Conservation (phyloP, 139 green algal genomes). For the Chlorella sp. region DNA sequence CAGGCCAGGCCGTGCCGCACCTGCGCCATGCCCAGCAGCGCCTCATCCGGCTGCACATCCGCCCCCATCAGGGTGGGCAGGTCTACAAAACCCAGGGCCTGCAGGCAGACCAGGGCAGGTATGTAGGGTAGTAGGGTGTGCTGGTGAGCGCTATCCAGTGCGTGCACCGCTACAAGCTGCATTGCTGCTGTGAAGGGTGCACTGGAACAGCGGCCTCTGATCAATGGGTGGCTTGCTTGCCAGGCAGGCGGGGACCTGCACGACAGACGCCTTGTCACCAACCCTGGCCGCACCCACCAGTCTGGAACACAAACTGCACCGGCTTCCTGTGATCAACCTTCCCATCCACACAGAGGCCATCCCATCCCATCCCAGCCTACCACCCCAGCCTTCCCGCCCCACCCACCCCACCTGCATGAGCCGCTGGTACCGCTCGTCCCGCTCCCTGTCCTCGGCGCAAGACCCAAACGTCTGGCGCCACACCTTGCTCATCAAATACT, state of each 20-base stretch:
- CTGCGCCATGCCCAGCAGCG: slow-evolving; percentile 66
- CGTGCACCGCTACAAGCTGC: background rate
- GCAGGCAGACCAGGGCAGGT: background rate
- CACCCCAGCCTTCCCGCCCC: too few relatives aligned
- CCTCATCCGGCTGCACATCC: slow-evolving; percentile 42
- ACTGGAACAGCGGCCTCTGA: background rate
- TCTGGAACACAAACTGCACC: too few relatives aligned
- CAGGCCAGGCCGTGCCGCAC: background rate
- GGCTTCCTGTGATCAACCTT: too few relatives aligned
- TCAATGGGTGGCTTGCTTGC: background rate
- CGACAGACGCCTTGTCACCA: too few relatives aligned
- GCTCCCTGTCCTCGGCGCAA: slow-evolving; percentile 73
- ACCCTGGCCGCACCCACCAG: too few relatives aligned
- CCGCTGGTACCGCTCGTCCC: slow-evolving; percentile 74
- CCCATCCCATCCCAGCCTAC: too few relatives aligned
- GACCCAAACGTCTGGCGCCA: slow-evolving; percentile 82
- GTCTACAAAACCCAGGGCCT: slow-evolving; percentile 76
- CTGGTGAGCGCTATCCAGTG: background rate
- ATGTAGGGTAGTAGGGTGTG: background rate
- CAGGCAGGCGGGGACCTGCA: too few relatives aligned
- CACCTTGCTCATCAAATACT: slow-evolving; percentile 98
- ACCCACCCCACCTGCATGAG: slow-evolving; percentile 46
- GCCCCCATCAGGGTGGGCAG: slow-evolving; percentile 84
- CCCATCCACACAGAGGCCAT: background rate
- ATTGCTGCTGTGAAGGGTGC: background rate